Evolutionary conservation across 1,284 basidiomycete species (phyloP).

Genomic region (Phaffia rhodozyma): DNA sequence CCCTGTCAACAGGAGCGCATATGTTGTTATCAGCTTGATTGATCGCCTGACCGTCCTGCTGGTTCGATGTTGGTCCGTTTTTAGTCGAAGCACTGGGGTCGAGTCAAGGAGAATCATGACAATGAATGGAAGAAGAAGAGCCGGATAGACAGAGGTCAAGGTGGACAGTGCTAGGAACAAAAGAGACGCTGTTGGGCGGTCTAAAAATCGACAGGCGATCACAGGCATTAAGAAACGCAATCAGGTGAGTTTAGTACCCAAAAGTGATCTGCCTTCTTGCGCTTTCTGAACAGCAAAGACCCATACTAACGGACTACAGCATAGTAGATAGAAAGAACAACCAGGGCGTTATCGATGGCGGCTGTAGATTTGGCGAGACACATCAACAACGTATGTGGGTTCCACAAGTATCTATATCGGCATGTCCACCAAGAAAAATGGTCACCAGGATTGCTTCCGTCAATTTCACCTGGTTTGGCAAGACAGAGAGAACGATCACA

Average conservation of each 20-base stretch:
- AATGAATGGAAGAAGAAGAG: conserved; percentile 45
- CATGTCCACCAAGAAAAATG: background rate
- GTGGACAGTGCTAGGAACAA: conserved; percentile 54
- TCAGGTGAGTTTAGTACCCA: background rate
- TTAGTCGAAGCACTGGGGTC: background rate
- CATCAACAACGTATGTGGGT: conserved; percentile 72
- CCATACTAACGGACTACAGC: conserved; percentile 50
- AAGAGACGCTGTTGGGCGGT: conserved; percentile 45
- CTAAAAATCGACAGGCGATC: conserved; percentile 33
- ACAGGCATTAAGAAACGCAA: background rate
- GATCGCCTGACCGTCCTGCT: conserved; percentile 27
- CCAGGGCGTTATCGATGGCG: conserved; percentile 59
- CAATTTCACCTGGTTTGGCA: background rate
- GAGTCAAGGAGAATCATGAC: conserved; percentile 20
- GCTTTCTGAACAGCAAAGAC: background rate
- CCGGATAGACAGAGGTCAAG: conserved; percentile 58
- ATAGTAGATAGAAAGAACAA: conserved; percentile 56
- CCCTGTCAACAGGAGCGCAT: conserved; percentile 23
- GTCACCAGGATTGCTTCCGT: conserved; percentile 12
- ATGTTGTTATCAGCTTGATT: background rate
- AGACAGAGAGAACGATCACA: background rate
- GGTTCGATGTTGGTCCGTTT: conserved; percentile 38
- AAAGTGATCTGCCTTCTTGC: background rate
- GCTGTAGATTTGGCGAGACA: conserved; percentile 69
- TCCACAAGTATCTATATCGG: conserved; percentile 59